Percentiles rank a stretch among this genome's conserved stretches.
Evolutionary conservation across 805 yeast species (phyloP).

Genomic region (Zygotorulaspora danielsina): DNA sequence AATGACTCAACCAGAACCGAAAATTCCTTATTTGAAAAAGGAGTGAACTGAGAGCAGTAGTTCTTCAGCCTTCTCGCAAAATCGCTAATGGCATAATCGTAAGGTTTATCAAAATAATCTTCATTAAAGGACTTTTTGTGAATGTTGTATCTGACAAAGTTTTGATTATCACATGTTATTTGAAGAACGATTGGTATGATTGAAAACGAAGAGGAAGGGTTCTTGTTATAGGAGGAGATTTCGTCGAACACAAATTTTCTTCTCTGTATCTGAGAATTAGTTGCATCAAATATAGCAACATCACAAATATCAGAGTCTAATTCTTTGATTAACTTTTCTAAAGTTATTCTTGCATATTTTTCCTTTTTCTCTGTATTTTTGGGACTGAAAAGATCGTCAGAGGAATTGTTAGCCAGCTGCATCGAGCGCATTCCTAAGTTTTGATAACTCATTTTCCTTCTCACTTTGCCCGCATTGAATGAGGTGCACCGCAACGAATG

Average conservation of each 20-base stretch:
- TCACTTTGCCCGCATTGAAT: conserved; percentile 70
- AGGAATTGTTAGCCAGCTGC: conserved; percentile 30
- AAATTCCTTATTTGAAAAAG: conserved; percentile 27
- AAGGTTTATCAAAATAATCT: conserved; percentile 54
- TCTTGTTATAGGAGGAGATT: conserved; percentile 21
- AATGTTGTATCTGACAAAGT: conserved; percentile 54
- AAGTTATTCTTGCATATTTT: conserved; percentile 49
- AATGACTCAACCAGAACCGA: conserved; percentile 11
- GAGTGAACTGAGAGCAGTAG: conserved; percentile 39
- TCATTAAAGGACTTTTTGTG: conserved; percentile 58
- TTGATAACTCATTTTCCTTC: conserved; percentile 50
- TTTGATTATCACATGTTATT: conserved; percentile 51
- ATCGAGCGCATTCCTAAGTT: conserved; percentile 14
- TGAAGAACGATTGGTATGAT: conserved; percentile 54
- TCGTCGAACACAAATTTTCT: conserved; percentile 32
- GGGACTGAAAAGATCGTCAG: conserved; percentile 41
- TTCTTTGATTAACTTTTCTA: conserved; percentile 44
- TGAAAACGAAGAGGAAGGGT: conserved; percentile 18
- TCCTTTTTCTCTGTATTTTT: conserved; percentile 45
- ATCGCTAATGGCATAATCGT: conserved; percentile 52
- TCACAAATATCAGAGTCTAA: conserved; percentile 42
- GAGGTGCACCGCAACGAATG: conserved; percentile 39
- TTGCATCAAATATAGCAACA: conserved; percentile 58
- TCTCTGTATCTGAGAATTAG: conserved; percentile 48
- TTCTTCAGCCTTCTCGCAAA: conserved; percentile 53